A percentile compares a stretch with the other conserved stretches of the same genome.
Evolutionary conservation across 1,284 basidiomycete genomes (phyloP).

Genomic region (Chalciporus sp.): DNA sequence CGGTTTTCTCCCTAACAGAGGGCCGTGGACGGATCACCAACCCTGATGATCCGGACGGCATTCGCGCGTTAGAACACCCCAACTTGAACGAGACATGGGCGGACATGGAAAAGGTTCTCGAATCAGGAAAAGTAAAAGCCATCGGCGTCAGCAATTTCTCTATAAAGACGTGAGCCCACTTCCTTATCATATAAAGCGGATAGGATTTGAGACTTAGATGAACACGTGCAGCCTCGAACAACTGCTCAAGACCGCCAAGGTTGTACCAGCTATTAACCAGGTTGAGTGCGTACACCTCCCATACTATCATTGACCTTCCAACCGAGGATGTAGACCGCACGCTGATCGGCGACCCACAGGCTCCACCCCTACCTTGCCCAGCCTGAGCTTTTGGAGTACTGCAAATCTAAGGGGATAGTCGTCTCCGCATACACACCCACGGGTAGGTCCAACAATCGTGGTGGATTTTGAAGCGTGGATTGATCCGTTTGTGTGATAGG

Average conservation of each 20-base stretch:
- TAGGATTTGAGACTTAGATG: too few relatives aligned
- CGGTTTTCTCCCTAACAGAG: background rate
- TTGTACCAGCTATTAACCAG: background rate
- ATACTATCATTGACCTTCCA: too few relatives aligned
- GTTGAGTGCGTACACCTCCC: background rate
- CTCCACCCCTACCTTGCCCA: background rate
- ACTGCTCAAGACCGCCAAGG: background rate
- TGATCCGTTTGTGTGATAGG: background rate
- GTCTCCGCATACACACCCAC: background rate
- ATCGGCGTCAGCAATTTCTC: background rate
- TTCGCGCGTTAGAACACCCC: background rate
- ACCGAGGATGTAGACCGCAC: too few relatives aligned
- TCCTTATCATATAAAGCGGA: too few relatives aligned
- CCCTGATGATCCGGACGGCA: background rate
- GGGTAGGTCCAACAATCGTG: background rate
- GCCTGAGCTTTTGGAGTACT: background rate
- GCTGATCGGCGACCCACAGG: too few relatives aligned
- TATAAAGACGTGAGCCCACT: background rate
- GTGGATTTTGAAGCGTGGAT: background rate
- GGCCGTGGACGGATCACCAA: background rate
- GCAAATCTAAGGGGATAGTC: background rate
- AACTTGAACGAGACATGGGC: background rate
- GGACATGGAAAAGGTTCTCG: background rate
- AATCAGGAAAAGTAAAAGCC: background rate
- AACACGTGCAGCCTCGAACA: background rate